These are phyloP conservation scores for Leucoagaricus sp. DNA, from an alignment of 1,284 basidiomycete genomes.

Conservation along the genomic window DNA sequence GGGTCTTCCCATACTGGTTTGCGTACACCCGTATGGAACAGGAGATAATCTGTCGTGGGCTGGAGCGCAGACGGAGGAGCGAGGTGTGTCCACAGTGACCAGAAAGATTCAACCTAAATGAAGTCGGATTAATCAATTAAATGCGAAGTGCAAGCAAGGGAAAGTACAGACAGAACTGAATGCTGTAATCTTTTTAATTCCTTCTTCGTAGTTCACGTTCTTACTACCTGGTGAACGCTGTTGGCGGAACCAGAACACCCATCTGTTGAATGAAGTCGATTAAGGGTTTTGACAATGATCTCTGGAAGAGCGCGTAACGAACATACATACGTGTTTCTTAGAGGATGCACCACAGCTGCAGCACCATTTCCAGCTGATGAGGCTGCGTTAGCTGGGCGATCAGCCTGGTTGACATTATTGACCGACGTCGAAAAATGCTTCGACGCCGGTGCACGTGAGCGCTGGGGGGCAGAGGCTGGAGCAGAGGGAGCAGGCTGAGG, in stretches of 20 bases:
- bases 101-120: constrained; percentile 76
- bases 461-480: constrained; percentile 32
- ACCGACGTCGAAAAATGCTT: constrained; percentile 78
- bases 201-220: constrained; percentile 80
- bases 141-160: constrained; percentile 8
- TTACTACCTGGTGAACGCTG: constrained; percentile 81
- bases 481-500: constrained; percentile 17
- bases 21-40: constrained; percentile 81
- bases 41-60: constrained; percentile 82
- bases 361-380: constrained; percentile 23
- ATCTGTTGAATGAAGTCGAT: constrained; percentile 44
- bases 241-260: constrained; percentile 87
- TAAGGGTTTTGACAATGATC: constrained; percentile 27
- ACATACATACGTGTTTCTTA: constrained; percentile 85
- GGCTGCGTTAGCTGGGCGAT: constrained; percentile 40
- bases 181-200: constrained; percentile 81
- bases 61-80: constrained; percentile 69
- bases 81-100: constrained; percentile 82
- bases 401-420: constrained; percentile 30
- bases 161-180: constrained; percentile 65
- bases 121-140: constrained; percentile 11
- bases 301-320: constrained; percentile 33
- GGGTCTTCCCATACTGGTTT: constrained; percentile 92
- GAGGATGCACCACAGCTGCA: constrained; percentile 56
- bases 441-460: constrained; percentile 54